Percentiles rank a stretch among this genome's conserved stretches.
Evolutionary conservation across 345 rosid species (phyloP).

Genomic region (Gossypium arboreum): DNA sequence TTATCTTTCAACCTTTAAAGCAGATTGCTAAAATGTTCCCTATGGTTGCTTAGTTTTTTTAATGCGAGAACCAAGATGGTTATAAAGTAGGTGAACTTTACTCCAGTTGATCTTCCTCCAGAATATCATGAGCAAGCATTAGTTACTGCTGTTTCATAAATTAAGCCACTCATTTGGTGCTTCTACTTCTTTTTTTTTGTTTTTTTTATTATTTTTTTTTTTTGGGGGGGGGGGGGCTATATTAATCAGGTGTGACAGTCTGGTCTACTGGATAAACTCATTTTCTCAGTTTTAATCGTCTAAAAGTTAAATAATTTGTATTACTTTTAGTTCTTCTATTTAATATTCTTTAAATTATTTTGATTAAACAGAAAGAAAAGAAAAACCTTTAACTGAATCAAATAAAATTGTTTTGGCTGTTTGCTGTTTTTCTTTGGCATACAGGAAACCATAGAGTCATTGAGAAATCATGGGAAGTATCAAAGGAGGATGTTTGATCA

Average conservation of each 20-base stretch:
- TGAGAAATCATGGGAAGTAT: slow-evolving; percentile 79
- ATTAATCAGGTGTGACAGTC: too few relatives aligned
- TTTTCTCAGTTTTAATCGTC: neutral
- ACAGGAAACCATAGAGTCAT: slow-evolving; percentile 76
- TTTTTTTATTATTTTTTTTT: too few relatives aligned
- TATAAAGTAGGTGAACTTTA: too few relatives aligned
- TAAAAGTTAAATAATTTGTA: neutral
- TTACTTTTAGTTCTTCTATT: neutral
- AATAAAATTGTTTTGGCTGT: neutral
- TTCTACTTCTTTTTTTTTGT: too few relatives aligned
- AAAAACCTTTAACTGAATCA: neutral
- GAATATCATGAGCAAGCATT: neutral
- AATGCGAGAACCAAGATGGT: too few relatives aligned
- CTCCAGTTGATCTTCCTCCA: too few relatives aligned
- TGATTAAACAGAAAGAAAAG: neutral
- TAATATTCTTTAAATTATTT: neutral
- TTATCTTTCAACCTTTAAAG: too few relatives aligned
- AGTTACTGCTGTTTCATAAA: neutral
- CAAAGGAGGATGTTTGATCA: slow-evolving; percentile 94
- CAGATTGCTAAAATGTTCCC: too few relatives aligned
- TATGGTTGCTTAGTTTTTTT: too few relatives aligned
- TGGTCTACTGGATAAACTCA: neutral
- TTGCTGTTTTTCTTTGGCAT: neutral
- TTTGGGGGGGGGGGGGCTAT: neutral
- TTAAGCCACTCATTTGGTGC: neutral